Percentiles rank a stretch among this genome's conserved stretches.
These are phyloP conservation scores for Plectosphaerella sp. DNA, from an alignment of 2,329 filamentous ascomycete species.

Conservation along the genomic window DNA sequence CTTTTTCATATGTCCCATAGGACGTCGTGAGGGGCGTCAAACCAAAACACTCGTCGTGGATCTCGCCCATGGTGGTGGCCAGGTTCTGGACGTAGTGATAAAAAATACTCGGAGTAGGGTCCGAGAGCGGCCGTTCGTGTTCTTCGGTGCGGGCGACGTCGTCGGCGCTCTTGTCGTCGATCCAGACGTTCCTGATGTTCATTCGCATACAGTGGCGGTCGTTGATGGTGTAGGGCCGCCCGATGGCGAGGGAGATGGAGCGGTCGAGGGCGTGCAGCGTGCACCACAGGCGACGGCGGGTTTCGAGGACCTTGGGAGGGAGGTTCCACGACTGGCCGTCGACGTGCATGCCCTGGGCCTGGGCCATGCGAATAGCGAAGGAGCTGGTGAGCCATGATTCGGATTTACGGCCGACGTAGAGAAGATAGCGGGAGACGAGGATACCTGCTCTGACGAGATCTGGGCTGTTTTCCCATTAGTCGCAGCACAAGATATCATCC, in stretches of 20 bases:
- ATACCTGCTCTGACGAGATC: slow-evolving; percentile 34
- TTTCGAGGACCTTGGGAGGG: slow-evolving; percentile 28
- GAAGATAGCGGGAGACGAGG: slow-evolving; percentile 32
- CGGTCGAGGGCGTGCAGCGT: slow-evolving; percentile 32
- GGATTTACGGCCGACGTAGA: slow-evolving; percentile 29
- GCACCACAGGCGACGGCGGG: slow-evolving; percentile 31
- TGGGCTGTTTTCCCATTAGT: slow-evolving; percentile 7
- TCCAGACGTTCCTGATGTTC: slow-evolving; percentile 30
- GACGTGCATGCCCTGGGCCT: slow-evolving; percentile 37
- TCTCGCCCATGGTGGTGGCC: slow-evolving; percentile 29
- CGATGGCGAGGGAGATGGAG: slow-evolving; percentile 32
- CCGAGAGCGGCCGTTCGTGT: slow-evolving; percentile 15
- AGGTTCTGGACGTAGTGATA: slow-evolving; percentile 25
- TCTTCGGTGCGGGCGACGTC: slow-evolving; percentile 16
- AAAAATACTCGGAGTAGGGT: slow-evolving; percentile 27
- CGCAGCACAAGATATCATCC: background rate
- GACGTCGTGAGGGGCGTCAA: slow-evolving; percentile 23
- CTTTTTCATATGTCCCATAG: slow-evolving; percentile 23
- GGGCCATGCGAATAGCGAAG: slow-evolving; percentile 37
- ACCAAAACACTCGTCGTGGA: slow-evolving; percentile 33
- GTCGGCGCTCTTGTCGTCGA: slow-evolving; percentile 28
- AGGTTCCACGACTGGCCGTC: slow-evolving; percentile 34
- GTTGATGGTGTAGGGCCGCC: slow-evolving; percentile 32
- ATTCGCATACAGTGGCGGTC: slow-evolving; percentile 32
- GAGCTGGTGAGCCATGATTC: slow-evolving; percentile 36